phyloP scores from a whole-genome alignment of 805 yeast species.

The Suhomyces sp. region DNA sequence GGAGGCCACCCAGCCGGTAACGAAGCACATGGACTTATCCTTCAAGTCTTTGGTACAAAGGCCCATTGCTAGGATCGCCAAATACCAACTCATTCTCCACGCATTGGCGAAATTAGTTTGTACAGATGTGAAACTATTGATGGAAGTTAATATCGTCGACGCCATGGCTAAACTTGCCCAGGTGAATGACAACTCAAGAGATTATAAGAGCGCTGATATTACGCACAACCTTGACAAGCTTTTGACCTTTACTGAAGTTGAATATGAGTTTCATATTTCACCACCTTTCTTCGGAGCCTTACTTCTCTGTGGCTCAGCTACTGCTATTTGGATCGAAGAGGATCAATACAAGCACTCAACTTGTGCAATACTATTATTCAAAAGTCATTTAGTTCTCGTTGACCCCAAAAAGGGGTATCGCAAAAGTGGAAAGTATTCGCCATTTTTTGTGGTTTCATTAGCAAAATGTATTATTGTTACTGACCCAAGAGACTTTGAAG shows the following conservation, averaged over 20 bases:
- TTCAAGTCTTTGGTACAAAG: constrained; percentile 53
- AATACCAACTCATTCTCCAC: constrained; percentile 52
- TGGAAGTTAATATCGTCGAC: constrained; percentile 12
- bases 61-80: constrained; percentile 51
- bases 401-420: constrained; percentile 18
- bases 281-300: constrained; percentile 50
- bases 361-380: constrained; percentile 45
- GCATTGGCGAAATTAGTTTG: constrained; percentile 33
- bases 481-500: constrained; percentile 21
- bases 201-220: constrained; percentile 20
- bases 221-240: constrained; percentile 17
- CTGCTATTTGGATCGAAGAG: constrained; percentile 38
- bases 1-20: constrained; percentile 42
- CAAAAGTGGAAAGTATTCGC: constrained; percentile 25
- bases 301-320: constrained; percentile 43
- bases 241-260: background rate
- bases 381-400: constrained; percentile 48
- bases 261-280: constrained; percentile 18
- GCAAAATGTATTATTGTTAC: constrained; percentile 27
- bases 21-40: constrained; percentile 45
- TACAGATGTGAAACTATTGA: constrained; percentile 12
- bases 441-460: constrained; percentile 51
- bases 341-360: constrained; percentile 11
- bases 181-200: constrained; percentile 24
- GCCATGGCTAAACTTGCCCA: constrained; percentile 22